Percentiles rank a stretch among this genome's conserved stretches.
Evolutionary conservation across 2,329 filamentous ascomycete species (phyloP).

Genomic region (Aspergillus persii): DNA sequence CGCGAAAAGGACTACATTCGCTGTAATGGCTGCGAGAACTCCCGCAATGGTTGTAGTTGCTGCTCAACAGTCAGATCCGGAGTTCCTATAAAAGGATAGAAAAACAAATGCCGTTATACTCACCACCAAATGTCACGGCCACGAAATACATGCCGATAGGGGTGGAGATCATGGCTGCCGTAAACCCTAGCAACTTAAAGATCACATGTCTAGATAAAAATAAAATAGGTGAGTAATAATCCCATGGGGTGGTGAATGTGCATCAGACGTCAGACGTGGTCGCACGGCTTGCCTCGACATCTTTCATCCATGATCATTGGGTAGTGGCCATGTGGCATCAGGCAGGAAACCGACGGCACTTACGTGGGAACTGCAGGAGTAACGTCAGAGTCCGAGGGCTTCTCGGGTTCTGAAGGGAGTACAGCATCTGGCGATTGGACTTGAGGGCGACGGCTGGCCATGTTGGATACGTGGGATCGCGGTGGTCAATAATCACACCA

Average conservation of each 20-base stretch:
- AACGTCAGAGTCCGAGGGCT: conserved; percentile 65
- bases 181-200: conserved; percentile 84
- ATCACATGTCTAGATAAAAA: conserved; percentile 69
- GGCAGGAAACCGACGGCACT: conserved; percentile 29
- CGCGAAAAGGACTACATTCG: conserved; percentile 85
- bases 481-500: background rate
- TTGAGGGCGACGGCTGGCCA: conserved; percentile 33
- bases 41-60: conserved; percentile 88
- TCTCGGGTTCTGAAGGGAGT: conserved; percentile 33
- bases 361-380: conserved; percentile 81
- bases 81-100: background rate
- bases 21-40: conserved; percentile 78
- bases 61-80: conserved; percentile 36
- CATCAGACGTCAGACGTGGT: background rate
- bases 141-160: conserved; percentile 89
- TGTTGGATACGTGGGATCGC: conserved; percentile 13
- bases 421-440: conserved; percentile 28
- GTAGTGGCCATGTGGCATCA: conserved; percentile 9
- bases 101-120: conserved; percentile 18
- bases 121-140: conserved; percentile 78
- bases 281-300: background rate
- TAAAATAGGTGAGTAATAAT: background rate
- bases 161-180: conserved; percentile 81
- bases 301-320: background rate
- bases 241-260: background rate